phyloP scores from a whole-genome alignment of 306 rosid species.

The Medicago arabica region DNA sequence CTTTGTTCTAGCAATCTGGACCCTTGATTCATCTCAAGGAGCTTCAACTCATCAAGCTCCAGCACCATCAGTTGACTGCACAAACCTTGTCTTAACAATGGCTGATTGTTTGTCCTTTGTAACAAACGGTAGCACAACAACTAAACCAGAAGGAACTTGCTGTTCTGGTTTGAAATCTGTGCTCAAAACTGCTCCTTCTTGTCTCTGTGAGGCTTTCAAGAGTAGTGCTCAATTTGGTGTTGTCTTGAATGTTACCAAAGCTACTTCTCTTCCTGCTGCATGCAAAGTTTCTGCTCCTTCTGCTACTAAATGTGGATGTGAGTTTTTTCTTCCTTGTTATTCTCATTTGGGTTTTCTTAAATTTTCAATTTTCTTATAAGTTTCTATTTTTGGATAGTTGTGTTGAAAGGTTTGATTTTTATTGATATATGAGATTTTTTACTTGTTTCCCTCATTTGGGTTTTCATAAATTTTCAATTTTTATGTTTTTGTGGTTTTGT shows the following conservation, averaged over 20 bases:
- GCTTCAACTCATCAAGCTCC: conserved; percentile 60
- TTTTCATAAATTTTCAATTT: not conserved
- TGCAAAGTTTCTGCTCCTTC: conserved; percentile 91
- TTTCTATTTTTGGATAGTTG: not conserved
- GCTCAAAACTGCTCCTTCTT: conserved; percentile 68
- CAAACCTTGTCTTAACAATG: conserved; percentile 66
- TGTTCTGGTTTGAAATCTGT: conserved; percentile 87
- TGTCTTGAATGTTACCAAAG: conserved; percentile 81
- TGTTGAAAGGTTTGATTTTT: conserved; percentile 9
- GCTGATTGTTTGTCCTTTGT: conserved; percentile 90
- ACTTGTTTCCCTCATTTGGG: not conserved
- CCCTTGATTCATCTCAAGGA: not conserved
- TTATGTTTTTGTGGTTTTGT: not conserved
- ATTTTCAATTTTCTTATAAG: not conserved
- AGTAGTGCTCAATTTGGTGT: conserved; percentile 89
- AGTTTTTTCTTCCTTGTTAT: conserved; percentile 20
- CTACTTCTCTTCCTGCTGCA: conserved; percentile 79
- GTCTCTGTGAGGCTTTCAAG: conserved; percentile 87
- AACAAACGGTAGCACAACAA: conserved; percentile 70
- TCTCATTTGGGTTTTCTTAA: not conserved
- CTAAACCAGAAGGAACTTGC: conserved; percentile 72
- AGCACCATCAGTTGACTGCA: conserved; percentile 79
- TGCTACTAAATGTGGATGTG: conserved; percentile 75
- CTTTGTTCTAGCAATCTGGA: conserved; percentile 31
- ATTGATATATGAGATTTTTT: not conserved